Evolutionary conservation across 2,329 filamentous ascomycete species (phyloP), one percentile per base, ranked within the genome.

Genomic region (Fusarium keratoplasticum): DNA sequence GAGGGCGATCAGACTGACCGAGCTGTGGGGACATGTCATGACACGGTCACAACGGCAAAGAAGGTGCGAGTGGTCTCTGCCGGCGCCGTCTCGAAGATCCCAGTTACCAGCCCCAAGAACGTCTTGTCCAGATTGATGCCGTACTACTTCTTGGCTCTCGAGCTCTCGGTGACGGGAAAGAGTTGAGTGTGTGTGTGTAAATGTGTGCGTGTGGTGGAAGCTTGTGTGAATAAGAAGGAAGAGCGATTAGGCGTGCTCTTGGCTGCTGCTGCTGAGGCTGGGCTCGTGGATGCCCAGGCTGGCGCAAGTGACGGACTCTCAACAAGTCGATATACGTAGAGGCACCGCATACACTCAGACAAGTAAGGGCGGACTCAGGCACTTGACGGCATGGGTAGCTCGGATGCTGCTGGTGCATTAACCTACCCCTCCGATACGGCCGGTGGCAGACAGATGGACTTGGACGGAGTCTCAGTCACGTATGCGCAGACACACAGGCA

Each of bases 21-120:
- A 76, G 77, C 66, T 64, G 75, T 78, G 75, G 76, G 76, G 71
- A 77, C 77, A 78, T 78, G 74, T 77, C 78, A 79, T 79, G 75
- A 77, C 78, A 78, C 75, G 38, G 76, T 71, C 76, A 76, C 71
- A 73, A 75, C 74, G 67, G 75, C 64, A 62, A 65, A 71, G 62
- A 67, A 71, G 59, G 68, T 74, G 69, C 66, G 64, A 66, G 65
- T 71, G 69, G 75, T 75, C 61, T 71, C 66, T 76, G 64, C 65
- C 61, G 68, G 65, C 50, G 69, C 72, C 64, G 70, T 72, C 66
- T 73, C 62, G 76, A 72, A 77, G 71, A 74, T 69, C 65, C 66
- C 67, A 66, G 69, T 73, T 61, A 76, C 66, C 60, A 66, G 47
- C 61, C 61, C 52, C 61, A 69, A 63, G 69, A 63, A 63, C 62